Evolutionary conservation across 192 early-diverging fungal genomes (phyloP), one percentile per base, ranked within the genome.

Genomic region (Linderina pennispora): DNA sequence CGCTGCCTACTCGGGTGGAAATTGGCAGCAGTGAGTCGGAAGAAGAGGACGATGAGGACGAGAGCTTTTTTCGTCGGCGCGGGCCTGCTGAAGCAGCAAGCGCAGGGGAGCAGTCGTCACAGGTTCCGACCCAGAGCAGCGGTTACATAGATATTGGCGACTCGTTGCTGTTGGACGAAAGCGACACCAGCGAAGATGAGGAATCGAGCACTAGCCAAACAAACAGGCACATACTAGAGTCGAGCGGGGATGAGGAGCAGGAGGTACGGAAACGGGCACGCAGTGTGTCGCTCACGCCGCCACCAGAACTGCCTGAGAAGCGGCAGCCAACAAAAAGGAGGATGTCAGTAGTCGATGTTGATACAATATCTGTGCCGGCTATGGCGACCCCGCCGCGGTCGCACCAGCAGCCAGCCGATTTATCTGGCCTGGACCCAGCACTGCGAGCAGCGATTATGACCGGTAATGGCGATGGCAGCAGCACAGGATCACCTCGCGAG

Each of bases 261-360:
- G 4, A 63, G 55, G n/a, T n/a, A 21, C 42, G 43, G 39, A 51
- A 52, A 23, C 23, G 55, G 26, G 46, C 62, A 34, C 65, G 76
- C 3, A 70, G 74, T 28, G 22, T 71, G 6, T 78, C 76, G 13
- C 43, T 78, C 18, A 78, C 76, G 20, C 76, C 76, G 14, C 76
- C 76, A 23, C 76, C 74, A 43, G 50, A 46, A 32, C 21, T 26
- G 17, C 55, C 45, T 6, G 37, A 10, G 8, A 24, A 34, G 33
- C 36, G 21, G 13, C 23, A 19, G 19, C 16, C 16, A 4, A 18
- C 45, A 20, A 18, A 16, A 18, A 8, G 35, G 2, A 34, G 47
- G 32, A 17, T 51, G 1, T 45, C 19, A 6, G 42, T 53, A 8
- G 25, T 58, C 14, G 55, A 65, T 17, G 54, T 50, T 2, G 50